phyloP scores from a whole-genome alignment of 73 alveolate genomes.

The Blepharisma japonicum region DNA sequence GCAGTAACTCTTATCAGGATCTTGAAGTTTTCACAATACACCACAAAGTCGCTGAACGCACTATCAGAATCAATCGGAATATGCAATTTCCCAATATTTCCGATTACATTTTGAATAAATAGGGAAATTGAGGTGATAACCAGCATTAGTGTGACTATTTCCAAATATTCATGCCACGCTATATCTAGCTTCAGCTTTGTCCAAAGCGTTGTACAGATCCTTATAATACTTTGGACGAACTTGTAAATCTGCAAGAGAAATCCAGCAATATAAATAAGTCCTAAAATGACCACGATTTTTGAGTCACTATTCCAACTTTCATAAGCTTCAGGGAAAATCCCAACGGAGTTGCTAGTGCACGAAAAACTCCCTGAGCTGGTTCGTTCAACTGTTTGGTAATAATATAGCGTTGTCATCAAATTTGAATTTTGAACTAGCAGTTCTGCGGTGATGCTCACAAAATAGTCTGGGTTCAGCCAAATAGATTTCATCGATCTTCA shows the following conservation, averaged over 20 bases:
- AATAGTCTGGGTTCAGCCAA: background rate
- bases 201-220: constrained; percentile 21
- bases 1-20: background rate
- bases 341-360: background rate
- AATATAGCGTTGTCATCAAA: background rate
- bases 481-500: background rate
- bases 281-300: background rate
- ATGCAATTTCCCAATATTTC: background rate
- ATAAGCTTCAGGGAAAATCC: background rate
- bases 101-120: background rate
- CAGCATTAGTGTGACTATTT: background rate
- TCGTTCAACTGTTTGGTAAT: background rate
- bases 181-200: constrained; percentile 2
- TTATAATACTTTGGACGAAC: background rate
- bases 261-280: background rate
- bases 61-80: background rate
- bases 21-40: background rate
- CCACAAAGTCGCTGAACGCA: background rate
- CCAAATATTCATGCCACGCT: constrained; percentile 25
- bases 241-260: constrained; percentile 9
- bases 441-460: background rate
- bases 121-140: background rate
- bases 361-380: constrained; percentile 4
- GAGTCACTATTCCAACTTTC: background rate
- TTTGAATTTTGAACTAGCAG: background rate